Conservation (phyloP, 192 early-diverging fungal species). For the Coemansia sp. region DNA sequence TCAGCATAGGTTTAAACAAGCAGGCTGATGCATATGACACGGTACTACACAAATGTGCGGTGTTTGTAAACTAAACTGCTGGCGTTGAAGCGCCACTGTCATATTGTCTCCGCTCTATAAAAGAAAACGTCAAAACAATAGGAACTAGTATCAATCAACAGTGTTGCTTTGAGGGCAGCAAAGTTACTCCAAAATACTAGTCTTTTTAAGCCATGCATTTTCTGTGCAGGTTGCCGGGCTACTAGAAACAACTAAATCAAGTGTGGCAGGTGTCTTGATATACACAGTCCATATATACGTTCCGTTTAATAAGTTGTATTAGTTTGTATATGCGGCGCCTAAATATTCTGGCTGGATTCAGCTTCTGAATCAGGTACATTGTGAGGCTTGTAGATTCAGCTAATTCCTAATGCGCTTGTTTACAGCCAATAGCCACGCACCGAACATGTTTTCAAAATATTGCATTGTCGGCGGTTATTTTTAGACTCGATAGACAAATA, state of each 20-base stretch:
- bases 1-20: not conserved
- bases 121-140: not conserved
- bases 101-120: conserved; percentile 3
- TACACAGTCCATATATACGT: not conserved
- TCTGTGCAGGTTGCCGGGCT: not conserved
- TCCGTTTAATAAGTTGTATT: not conserved
- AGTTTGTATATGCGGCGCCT: not conserved
- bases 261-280: not conserved
- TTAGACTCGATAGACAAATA: not conserved
- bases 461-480: not conserved
- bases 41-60: conserved; percentile 1
- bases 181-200: not conserved
- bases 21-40: conserved; percentile 3
- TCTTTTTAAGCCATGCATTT: not conserved
- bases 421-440: not conserved
- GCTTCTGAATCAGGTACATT: not conserved
- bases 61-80: not conserved
- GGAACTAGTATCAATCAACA: not conserved
- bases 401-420: conserved; percentile 11
- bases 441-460: not conserved
- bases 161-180: not conserved
- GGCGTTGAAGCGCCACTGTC: not conserved
- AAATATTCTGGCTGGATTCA: not conserved
- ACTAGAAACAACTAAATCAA: not conserved
- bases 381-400: not conserved